Evolutionary conservation across 2,329 filamentous ascomycete genomes (phyloP), one percentile per base, ranked within the genome.

Genomic region (Cytospora paraplurivora): DNA sequence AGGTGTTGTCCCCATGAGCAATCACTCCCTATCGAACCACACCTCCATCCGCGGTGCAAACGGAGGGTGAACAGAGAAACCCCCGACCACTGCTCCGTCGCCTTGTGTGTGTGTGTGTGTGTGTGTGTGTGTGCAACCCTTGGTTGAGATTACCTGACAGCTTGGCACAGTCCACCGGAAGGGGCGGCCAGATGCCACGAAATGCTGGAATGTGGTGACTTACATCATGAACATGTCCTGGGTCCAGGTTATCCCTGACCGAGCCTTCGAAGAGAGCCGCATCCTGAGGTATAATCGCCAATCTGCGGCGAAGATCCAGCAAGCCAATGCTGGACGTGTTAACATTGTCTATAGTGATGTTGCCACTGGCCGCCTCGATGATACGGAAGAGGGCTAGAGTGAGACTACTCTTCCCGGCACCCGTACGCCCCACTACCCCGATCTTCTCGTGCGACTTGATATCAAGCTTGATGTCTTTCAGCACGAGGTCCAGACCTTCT

Each of bases 401-500:
- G 66, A 99, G 80, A 11, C 93, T 97, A 66, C 92, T 96, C 80
- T 99, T 99, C 73, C 95, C 95, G 37, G 95, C 95, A 60, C 95
- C 95, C 0, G 95, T 99, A 56, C 95, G 90, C 62, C 95, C 95
- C 37, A 99, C 95, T 12, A 99, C 93, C 66, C 95, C 95, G 75
- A 99, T 95, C 83, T 98, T 99, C 81, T 99, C 95, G 72, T 93
- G 92, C 6, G 94, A 89, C 79, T 96, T 96, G 81, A 99, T 96
- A 74, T 92, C 88, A 15, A 99, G 81, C 71, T 86, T 94, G 77
- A 99, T 88, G 73, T 97, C 90, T 82, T 96, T 97, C 69, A 99
- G 83, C 62, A 98, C 94, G 64, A 97, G 83, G 72, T 97, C 93
- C 60, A 99, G 83, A 7, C 91, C 94, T 69, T 91, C 86, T 50